Evolutionary conservation across 73 alveolate species (phyloP).

Genomic region (Symbiodinium pilosum): DNA sequence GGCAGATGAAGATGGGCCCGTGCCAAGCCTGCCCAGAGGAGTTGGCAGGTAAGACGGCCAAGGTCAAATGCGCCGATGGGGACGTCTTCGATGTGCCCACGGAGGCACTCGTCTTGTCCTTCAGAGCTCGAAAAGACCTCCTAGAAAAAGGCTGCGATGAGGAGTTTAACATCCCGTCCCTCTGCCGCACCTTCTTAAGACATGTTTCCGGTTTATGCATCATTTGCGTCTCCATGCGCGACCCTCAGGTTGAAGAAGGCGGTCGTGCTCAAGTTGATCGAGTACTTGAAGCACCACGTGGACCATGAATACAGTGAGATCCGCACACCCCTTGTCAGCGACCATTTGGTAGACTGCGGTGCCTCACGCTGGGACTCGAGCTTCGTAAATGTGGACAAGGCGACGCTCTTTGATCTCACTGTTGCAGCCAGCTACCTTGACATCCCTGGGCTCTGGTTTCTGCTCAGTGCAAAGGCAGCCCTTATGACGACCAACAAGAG

Average conservation of each 20-base stretch:
- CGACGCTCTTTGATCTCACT: slow-evolving; percentile 56
- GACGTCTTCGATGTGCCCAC: slow-evolving; percentile 8
- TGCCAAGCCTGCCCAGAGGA: slow-evolving; percentile 23
- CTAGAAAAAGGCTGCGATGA: slow-evolving; percentile 32
- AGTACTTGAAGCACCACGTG: slow-evolving; percentile 56
- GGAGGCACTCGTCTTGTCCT: slow-evolving; percentile 43
- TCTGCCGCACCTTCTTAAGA: background rate
- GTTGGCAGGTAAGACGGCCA: slow-evolving; percentile 38
- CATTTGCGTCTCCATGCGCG: background rate
- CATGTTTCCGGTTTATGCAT: background rate
- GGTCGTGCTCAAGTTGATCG: slow-evolving; percentile 25
- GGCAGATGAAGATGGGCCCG: slow-evolving; percentile 75
- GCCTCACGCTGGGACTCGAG: slow-evolving; percentile 80
- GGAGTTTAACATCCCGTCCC: slow-evolving; percentile 30
- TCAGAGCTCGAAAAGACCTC: slow-evolving; percentile 22
- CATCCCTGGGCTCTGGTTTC: slow-evolving; percentile 66
- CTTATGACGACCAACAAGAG: slow-evolving; percentile 83
- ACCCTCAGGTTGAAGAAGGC: slow-evolving; percentile 34
- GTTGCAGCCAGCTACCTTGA: slow-evolving; percentile 87
- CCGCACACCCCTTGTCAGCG: slow-evolving; percentile 47
- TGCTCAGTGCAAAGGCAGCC: slow-evolving; percentile 83
- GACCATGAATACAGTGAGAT: slow-evolving; percentile 52
- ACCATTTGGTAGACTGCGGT: slow-evolving; percentile 14
- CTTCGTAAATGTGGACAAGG: slow-evolving; percentile 75
- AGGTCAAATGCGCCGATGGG: slow-evolving; percentile 17